phyloP scores from a whole-genome alignment of 371 early-diverging fungal genomes.

The Mucor irregularis region DNA sequence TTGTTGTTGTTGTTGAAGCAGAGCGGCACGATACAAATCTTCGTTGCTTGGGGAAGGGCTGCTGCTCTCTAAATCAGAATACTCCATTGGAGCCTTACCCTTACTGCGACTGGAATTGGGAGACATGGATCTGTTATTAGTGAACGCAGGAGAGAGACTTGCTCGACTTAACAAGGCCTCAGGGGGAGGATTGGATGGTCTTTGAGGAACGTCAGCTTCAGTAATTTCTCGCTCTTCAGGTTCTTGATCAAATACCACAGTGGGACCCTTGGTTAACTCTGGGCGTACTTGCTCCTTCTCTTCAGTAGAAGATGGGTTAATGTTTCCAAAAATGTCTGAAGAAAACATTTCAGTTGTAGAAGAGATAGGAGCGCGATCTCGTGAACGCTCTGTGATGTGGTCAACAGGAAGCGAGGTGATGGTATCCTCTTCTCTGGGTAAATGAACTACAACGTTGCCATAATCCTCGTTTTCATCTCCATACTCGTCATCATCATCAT shows the following conservation, averaged over 20 bases:
- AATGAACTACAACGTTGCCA: constrained; percentile 11
- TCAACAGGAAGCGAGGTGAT: constrained; percentile 1
- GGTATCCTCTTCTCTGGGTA: constrained; percentile 5
- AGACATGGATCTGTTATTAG: constrained; percentile 16
- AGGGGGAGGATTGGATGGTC: constrained; percentile 35
- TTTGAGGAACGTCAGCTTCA: constrained; percentile 17
- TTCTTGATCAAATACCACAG: constrained; percentile 14
- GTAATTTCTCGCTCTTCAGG: constrained; percentile 9
- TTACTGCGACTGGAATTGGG: constrained; percentile 8
- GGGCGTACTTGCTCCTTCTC: not conserved
- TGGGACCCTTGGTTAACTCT: constrained; percentile 8
- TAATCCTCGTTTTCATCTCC: constrained; percentile 1
- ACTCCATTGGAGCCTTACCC: constrained; percentile 9
- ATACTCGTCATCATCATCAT: not conserved
- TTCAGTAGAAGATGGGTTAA: not conserved
- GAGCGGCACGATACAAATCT: not conserved
- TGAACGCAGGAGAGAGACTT: constrained; percentile 7
- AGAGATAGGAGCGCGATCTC: not conserved
- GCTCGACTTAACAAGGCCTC: constrained; percentile 19
- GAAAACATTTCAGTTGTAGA: not conserved
- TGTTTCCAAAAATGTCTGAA: not conserved
- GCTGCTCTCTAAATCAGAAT: constrained; percentile 4
- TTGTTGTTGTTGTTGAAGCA: not conserved
- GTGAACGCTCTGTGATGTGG: not conserved
- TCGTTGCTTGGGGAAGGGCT: not conserved